Conservation (phyloP, 805 yeast species). For the Ogataea populi-albae region DNA sequence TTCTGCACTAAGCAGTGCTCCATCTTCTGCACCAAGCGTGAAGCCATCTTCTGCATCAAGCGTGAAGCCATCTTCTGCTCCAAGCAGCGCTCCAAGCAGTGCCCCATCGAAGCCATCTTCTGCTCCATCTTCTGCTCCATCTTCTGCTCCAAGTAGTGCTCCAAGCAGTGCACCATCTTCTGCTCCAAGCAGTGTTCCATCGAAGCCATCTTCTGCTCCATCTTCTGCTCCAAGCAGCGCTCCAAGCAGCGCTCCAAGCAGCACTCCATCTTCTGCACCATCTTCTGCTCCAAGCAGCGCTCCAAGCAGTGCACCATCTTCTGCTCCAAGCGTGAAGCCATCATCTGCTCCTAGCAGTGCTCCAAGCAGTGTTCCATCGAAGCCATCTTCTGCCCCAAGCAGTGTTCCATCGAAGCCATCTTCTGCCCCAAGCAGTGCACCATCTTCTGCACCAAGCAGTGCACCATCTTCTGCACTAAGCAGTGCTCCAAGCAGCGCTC, state of each 20-base stretch:
- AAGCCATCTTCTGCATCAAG: not conserved
- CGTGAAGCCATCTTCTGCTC: not conserved
- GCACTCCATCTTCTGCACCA: not conserved
- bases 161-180: not conserved
- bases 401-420: not conserved
- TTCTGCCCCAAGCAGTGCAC: not conserved
- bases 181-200: conserved; percentile 1
- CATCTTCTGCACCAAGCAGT: not conserved
- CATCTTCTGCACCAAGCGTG: not conserved
- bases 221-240: not conserved
- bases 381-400: not conserved
- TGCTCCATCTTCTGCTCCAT: not conserved
- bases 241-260: not conserved
- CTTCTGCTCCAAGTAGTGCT: not conserved
- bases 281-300: not conserved
- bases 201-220: conserved; percentile 1
- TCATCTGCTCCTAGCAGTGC: not conserved
- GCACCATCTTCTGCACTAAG: not conserved
- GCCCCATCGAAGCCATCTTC: not conserved
- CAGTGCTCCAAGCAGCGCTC: not conserved
- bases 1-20: not conserved
- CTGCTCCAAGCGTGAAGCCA: conserved; percentile 2
- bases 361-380: not conserved
- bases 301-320: not conserved
- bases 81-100: conserved; percentile 1